Evolutionary conservation across 2,329 filamentous ascomycete species (phyloP).

Genomic region (Penicillium concentricum): DNA sequence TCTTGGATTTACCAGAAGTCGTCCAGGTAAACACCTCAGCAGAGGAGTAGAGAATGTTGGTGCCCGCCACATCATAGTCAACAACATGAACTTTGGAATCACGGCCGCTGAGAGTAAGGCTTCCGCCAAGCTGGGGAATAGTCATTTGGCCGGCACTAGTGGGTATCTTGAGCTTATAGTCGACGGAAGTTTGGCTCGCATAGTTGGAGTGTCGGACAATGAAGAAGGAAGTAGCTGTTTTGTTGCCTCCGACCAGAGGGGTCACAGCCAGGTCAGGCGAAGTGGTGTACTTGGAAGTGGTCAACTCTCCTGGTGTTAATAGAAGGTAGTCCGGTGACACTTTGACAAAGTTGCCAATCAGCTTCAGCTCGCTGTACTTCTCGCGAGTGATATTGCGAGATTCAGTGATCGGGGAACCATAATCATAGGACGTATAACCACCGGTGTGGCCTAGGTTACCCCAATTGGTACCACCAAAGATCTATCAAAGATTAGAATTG

Average conservation of each 20-base stretch:
- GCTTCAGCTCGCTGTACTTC: conserved; percentile 77
- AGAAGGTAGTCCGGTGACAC: conserved; percentile 69
- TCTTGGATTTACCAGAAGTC: conserved; percentile 57
- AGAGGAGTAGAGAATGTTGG: conserved; percentile 44
- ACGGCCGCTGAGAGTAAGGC: conserved; percentile 40
- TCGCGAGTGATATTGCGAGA: conserved; percentile 66
- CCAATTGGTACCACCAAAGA: conserved; percentile 79
- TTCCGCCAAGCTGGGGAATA: conserved; percentile 42
- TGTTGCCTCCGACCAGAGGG: conserved; percentile 54
- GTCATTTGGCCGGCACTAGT: conserved; percentile 42
- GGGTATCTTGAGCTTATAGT: conserved; percentile 62
- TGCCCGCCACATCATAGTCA: conserved; percentile 43
- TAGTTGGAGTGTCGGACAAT: conserved; percentile 67
- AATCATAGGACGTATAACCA: conserved; percentile 63
- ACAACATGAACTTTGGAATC: conserved; percentile 48
- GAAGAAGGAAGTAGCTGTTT: conserved; percentile 54
- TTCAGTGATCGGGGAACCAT: conserved; percentile 65
- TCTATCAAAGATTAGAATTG: conserved; percentile 37
- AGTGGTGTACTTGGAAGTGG: conserved; percentile 48
- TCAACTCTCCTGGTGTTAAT: conserved; percentile 52
- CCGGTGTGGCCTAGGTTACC: conserved; percentile 72
- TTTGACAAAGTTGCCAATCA: conserved; percentile 72
- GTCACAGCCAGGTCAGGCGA: conserved; percentile 60
- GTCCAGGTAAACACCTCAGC: conserved; percentile 54
- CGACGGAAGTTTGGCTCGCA: conserved; percentile 55